Conservation (phyloP, 768 basidiomycete genomes). For the Auricularia heimuer region DNA sequence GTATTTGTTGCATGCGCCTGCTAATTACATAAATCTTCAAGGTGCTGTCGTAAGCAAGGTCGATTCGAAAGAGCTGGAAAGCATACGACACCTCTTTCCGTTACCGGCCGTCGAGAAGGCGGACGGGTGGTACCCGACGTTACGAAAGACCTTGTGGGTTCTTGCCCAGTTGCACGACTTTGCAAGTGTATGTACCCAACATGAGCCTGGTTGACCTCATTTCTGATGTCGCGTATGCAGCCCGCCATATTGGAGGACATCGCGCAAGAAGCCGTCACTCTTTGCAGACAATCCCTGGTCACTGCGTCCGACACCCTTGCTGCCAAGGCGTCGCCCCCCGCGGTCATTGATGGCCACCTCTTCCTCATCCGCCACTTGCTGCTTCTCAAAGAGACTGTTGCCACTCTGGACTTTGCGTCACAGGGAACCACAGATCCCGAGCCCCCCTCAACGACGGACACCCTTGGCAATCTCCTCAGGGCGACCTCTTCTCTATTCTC, state of each 20-base stretch:
- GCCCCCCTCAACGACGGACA: constrained; percentile 31
- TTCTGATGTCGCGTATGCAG: constrained; percentile 29
- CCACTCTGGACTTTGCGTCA: constrained; percentile 57
- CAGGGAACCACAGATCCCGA: constrained; percentile 35
- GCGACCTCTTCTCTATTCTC: constrained; percentile 50
- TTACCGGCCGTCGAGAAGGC: constrained; percentile 62
- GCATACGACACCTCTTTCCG: constrained; percentile 56
- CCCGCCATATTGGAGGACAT: constrained; percentile 95
- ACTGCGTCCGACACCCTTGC: constrained; percentile 60
- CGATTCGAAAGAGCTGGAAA: constrained; percentile 46
- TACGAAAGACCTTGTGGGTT: constrained; percentile 85
- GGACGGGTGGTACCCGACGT: constrained; percentile 86
- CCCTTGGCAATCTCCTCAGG: constrained; percentile 49
- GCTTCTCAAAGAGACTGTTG: constrained; percentile 82
- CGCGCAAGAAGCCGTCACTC: constrained; percentile 80
- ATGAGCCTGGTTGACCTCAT: constrained; percentile 1
- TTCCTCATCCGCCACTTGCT: constrained; percentile 88
- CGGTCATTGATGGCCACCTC: constrained; percentile 59
- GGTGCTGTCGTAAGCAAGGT: constrained; percentile 32
- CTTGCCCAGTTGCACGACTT: constrained; percentile 83
- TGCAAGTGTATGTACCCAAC: constrained; percentile 54
- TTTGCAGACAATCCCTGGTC: constrained; percentile 75
- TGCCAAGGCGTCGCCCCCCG: constrained; percentile 33
- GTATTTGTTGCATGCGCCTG: not conserved
- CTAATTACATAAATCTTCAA: not conserved